Conservation (phyloP, 352 stramenopile species). For the Phytophthora pini region DNA sequence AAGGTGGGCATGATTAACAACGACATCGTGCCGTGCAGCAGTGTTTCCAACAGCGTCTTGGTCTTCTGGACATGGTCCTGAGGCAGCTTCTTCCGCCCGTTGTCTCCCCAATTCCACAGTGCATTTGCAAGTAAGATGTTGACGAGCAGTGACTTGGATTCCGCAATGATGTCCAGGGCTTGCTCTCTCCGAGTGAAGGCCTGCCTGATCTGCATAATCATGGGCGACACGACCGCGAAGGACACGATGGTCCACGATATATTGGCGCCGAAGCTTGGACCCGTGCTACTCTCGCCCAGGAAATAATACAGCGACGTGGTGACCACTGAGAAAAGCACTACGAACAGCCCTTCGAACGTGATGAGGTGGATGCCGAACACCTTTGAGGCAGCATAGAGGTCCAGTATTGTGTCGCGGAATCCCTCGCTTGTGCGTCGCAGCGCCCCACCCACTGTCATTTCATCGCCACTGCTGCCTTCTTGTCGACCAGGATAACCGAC, state of each 20-base stretch:
- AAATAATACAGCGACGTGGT: constrained; percentile 79
- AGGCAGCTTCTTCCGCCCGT: constrained; percentile 65
- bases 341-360: constrained; percentile 82
- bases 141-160: constrained; percentile 69
- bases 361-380: constrained; percentile 80
- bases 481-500: constrained; percentile 2
- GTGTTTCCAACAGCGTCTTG: constrained; percentile 55
- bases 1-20: constrained; percentile 73
- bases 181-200: constrained; percentile 78
- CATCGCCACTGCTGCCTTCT: constrained; percentile 13
- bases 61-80: constrained; percentile 57
- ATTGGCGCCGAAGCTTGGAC: constrained; percentile 72
- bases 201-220: constrained; percentile 91
- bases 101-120: constrained; percentile 84
- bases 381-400: constrained; percentile 80
- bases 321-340: constrained; percentile 64
- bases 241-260: constrained; percentile 87
- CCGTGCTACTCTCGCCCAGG: constrained; percentile 45
- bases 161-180: constrained; percentile 70
- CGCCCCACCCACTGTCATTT: constrained; percentile 16
- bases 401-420: constrained; percentile 66
- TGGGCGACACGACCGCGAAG: constrained; percentile 83
- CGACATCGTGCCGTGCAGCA: constrained; percentile 55
- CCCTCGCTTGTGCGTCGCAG: constrained; percentile 47
- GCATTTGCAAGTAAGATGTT: constrained; percentile 83